Evolutionary conservation across 2,329 filamentous ascomycete species (phyloP), one percentile per base, ranked within the genome.

Genomic region (Septoria linicola): DNA sequence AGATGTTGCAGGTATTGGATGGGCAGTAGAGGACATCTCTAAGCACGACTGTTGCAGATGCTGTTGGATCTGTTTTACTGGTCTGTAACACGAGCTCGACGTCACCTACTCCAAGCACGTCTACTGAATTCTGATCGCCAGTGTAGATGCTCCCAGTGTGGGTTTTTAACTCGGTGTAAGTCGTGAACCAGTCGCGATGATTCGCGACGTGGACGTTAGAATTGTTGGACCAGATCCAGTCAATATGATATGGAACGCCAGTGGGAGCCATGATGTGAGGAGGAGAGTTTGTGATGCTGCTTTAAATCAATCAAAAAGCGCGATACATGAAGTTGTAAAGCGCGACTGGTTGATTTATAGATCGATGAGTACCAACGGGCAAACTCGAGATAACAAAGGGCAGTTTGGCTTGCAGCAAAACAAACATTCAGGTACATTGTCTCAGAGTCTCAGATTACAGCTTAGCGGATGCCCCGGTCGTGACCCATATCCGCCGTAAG

Each of bases 201-300:
- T 53, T 59, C 32, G 57, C 57, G 34, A 58, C 39, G 40, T 61
- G 58, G 11, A 57, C 46, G 21, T 62, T 55, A 2, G 51, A 47
- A n/a, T 51, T 37, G 50, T 42, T 46, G n/a, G 50, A 56, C 44
- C 47, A 55, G 32, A 60, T 40, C 56, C 58, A 62, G 40, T 62
- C 59, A 23, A 39, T 40, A 35, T 56, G 37, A 23, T 60, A 62
- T 1, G 47, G 51, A 8, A 32, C 10, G 20, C 54, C 59, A 25
- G 25, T 49, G 1, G 59, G 59, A 14, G 59, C 23, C 59, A 62
- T 61, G 13, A 3, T 8, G n/a, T n/a, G n/a, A n/a, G n/a, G n/a
- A n/a, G n/a, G n/a, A n/a, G n/a, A n/a, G n/a, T n/a, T n/a, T n/a
- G n/a, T n/a, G n/a, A n/a, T n/a, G n/a, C n/a, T n/a, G n/a, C n/a